Evolutionary conservation across 2,329 filamentous ascomycete genomes (phyloP), one percentile per base, ranked within the genome.

Genomic region (Fusarium nematophilum): DNA sequence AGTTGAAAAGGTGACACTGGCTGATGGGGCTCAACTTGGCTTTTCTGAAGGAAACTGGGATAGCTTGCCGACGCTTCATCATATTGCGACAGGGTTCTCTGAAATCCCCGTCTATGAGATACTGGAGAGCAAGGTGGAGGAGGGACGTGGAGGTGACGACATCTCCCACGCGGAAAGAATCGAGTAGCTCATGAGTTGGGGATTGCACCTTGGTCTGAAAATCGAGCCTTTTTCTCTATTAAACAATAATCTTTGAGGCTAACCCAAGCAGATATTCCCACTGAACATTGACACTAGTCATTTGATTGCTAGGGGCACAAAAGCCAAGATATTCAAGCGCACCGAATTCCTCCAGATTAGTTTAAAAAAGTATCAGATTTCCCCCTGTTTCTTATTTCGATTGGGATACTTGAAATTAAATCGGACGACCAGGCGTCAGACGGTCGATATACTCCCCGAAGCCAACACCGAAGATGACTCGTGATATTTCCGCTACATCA

Each of bases 381-480:
- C n/a, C n/a, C n/a, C n/a, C n/a, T n/a, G n/a, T n/a, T n/a, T n/a
- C n/a, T n/a, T n/a, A n/a, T n/a, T n/a, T n/a, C n/a, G n/a, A n/a
- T n/a, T n/a, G n/a, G n/a, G n/a, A n/a, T n/a, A n/a, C n/a, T n/a
- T n/a, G n/a, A n/a, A n/a, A n/a, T 9, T 39, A 1, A 46, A 38
- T 3, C n/a, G 34, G 6, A 5, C 51, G 27, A 5, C 44, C 47
- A 13, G 48, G 23, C 0, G 48, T 58, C 1, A 65, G 14, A 9
- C 25, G 29, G 2, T 77, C 77, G 2, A 64, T 42, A 27, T 74
- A 76, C 7, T 77, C 74, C 0, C 75, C 75, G 49, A 78, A 78
- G 0, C 76, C 75, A 49, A 78, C 83, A 11, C 73, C 64, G 27
- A 78, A 75, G 52, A 78, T 71, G 7, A 72, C 66, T 34, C 78